Evolutionary conservation across 2,329 filamentous ascomycete genomes (phyloP), one percentile per base, ranked within the genome.

Genomic region (Moelleriella libera): DNA sequence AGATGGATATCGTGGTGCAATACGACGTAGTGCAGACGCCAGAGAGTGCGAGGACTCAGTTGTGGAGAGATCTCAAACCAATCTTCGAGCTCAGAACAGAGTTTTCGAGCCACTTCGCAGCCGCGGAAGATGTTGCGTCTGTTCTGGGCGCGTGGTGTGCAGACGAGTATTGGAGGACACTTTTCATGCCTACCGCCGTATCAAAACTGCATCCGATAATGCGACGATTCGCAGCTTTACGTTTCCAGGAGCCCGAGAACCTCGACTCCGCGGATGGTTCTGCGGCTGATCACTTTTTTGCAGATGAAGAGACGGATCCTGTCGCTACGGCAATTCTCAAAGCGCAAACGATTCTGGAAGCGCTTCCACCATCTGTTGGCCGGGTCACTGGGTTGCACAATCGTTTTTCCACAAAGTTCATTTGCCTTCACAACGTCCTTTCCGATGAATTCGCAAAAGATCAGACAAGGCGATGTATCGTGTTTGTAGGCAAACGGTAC

Each of bases 121-220:
- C 76, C 51, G 71, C 85, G 1, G 70, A 68, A 30, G 64, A 73
- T 7, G 76, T 82, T 2, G 78, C 76, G 1, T 73, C 76, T 2
- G 73, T 83, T 41, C 70, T 97, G 4, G 92, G 92, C 1, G 65
- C 74, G 3, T 97, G 92, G 90, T 86, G 85, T 54, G 80, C 88
- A 0, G 88, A 98, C 58, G 72, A 80, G 45, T 81, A 87, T 49
- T 95, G 88, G 88, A 70, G 75, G 6, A 4, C 44, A 47, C 74
- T 87, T 32, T 75, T 78, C 10, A 69, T 94, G 28, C 72, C 74
- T 0, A 76, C 85, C 5, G 69, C 78, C 3, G 76, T 83, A 79
- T 10, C 74, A 69, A 48, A 62, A 69, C 1, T 58, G 81, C 41
- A 70, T 88, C 5, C 67, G 66, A n/a, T 0, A 68, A 83, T 47